Evolutionary conservation across 2,329 filamentous ascomycete species (phyloP), one percentile per base, ranked within the genome.

Genomic region (Aspergillus oerlinghausenensis): DNA sequence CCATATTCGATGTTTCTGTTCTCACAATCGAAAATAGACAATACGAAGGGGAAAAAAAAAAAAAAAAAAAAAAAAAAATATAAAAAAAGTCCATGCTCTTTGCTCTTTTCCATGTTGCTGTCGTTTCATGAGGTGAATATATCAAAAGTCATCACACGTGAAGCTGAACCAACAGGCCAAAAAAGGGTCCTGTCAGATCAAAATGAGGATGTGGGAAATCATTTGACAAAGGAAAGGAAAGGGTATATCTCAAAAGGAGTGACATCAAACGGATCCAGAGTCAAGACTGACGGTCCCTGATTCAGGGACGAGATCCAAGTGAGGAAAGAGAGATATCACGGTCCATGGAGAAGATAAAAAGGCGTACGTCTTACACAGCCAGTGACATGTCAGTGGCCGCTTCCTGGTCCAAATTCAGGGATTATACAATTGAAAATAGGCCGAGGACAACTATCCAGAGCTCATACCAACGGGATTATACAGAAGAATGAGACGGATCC

Each of bases 141-240:
- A 55, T 57, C 55, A 49, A 53, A 50, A 50, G 49, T 55, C 55
- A 45, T 59, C 43, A 60, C 54, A 57, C 57, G 55, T 62, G 43
- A 54, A 49, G 53, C 17, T 32, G 49, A 29, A 21, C 26, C 32
- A 47, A 47, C 43, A 26, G 43, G 11, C 43, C 43, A 26, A 47
- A 11, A 23, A 25, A 47, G 3, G 21, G 21, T 7, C 40, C 43
- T 49, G 50, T 35, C 43, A 23, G 38, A 29, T 35, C 50, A 49
- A 49, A 50, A 35, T 35, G 42, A 45, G 55, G 50, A 42, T 43
- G 42, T 19, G 49, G 49, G 48, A 55, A 57, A 42, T 29, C 17
- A 38, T 55, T 51, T 52, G 49, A 49, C 42, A 52, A 52, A 35
- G 29, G 43, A 51, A 47, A 49, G 28, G 23, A 52, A 51, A 26